phyloP scores from a whole-genome alignment of 2,329 filamentous ascomycete genomes.

The Curvularia lunata region DNA sequence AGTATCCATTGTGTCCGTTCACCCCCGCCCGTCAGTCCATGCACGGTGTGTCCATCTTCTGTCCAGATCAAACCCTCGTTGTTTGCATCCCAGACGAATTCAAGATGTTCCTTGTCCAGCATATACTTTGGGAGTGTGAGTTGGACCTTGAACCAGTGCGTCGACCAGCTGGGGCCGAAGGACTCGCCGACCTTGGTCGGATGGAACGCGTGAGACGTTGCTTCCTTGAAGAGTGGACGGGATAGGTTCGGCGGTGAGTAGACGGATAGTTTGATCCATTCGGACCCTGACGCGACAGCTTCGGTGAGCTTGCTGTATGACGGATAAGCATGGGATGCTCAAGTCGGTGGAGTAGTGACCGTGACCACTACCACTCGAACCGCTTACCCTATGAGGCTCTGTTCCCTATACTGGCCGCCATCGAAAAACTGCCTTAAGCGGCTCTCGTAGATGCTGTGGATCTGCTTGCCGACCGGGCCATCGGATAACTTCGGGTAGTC shows the following conservation, averaged over 20 bases:
- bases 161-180: constrained; percentile 96
- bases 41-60: constrained; percentile 84
- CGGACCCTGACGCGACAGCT: constrained; percentile 68
- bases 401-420: constrained; percentile 71
- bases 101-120: constrained; percentile 77
- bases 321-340: constrained; percentile 18
- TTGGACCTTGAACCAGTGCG: constrained; percentile 92
- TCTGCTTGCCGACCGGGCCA: constrained; percentile 57
- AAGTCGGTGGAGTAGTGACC: background rate
- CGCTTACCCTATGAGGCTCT: constrained; percentile 74
- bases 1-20: constrained; percentile 93
- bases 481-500: constrained; percentile 46
- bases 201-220: constrained; percentile 75
- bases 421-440: constrained; percentile 82
- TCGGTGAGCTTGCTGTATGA: constrained; percentile 72
- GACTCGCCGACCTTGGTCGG: constrained; percentile 75
- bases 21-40: constrained; percentile 88
- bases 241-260: constrained; percentile 82
- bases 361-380: background rate
- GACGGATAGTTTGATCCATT: constrained; percentile 82
- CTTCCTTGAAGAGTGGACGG: constrained; percentile 86
- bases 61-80: constrained; percentile 96
- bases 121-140: constrained; percentile 78
- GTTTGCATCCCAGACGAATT: constrained; percentile 94
- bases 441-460: constrained; percentile 82